Evolutionary conservation across 164 flowering plant genomes (phyloP), one percentile per base, ranked within the genome.

Genomic region (Vitis vinifera): DNA sequence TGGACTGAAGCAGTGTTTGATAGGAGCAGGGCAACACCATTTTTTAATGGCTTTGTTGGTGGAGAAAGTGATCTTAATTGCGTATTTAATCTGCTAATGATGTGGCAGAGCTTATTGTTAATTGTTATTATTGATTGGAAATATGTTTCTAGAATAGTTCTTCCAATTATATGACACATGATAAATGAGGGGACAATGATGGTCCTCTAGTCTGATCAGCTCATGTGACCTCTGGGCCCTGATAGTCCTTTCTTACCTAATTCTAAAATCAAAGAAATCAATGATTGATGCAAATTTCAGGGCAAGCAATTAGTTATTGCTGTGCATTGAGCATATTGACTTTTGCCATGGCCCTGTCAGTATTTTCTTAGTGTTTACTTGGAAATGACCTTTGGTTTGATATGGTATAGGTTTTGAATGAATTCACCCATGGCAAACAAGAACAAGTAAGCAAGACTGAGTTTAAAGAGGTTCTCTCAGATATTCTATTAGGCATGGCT

Each of bases 401-500:
- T 68, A 7, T 48, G 59, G 65, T 78, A 66, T 69, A 94, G 98
- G 95, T 89, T 68, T 78, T 91, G 88, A 79, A 78, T 68, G 97
- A 92, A 68, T 92, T 92, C 84, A 91, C 91, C 2, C 94, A 84
- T 76, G 97, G 95, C 11, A 86, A 75, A 62, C 85, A 86, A 71
- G 88, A 77, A 37, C 80, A 83, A 63, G 96, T 92, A 76, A 87
- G 84, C 89, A 89, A 89, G 83, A 79, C 74, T 9, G 90, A 87
- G 79, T 91, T 93, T 68, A 87, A 86, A 76, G 87, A 75, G 69
- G 98, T 90, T 57, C 85, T 91, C 0, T 95, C 93, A 55, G 96
- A 91, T 72, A 76, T 90, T 75, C 68, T 91, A 9, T 47, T 89
- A 72, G 98, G 94, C 80, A 95, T 95, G 98, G 97, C 98, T 17